A percentile compares a stretch with the other conserved stretches of the same genome.
Evolutionary conservation across 805 yeast genomes (phyloP).

Genomic region (Yarrowia phangngaensis): DNA sequence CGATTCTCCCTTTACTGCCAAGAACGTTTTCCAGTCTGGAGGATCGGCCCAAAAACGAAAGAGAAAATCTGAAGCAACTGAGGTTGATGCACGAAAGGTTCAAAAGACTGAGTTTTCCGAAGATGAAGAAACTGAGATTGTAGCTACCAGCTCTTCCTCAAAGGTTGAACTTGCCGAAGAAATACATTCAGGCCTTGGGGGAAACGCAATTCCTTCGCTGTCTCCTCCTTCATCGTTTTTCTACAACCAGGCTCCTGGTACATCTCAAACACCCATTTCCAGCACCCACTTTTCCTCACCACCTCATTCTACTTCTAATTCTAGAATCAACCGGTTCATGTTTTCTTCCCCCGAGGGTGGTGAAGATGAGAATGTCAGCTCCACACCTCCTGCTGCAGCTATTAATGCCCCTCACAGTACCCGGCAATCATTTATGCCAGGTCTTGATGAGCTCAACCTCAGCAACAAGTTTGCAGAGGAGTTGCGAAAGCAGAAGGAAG

Average conservation of each 20-base stretch:
- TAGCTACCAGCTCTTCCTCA: no score
- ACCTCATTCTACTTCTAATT: conserved; percentile 21
- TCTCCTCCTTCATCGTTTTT: conserved; percentile 22
- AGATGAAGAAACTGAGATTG: no score
- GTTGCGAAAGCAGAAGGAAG: conserved; percentile 17
- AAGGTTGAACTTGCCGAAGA: conserved; percentile 11
- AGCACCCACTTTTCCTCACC: conserved; percentile 8
- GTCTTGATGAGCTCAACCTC: conserved; percentile 27
- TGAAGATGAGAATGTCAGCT: conserved; percentile 11
- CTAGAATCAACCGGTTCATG: conserved; percentile 26
- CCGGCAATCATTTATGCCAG: conserved; percentile 34
- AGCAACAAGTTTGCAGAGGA: conserved; percentile 14
- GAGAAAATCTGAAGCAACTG: conserved; percentile 20
- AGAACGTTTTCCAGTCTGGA: conserved; percentile 30
- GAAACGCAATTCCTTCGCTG: conserved; percentile 6
- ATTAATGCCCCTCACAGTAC: conserved; percentile 7
- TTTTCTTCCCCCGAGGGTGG: conserved; percentile 16
- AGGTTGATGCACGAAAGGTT: conserved; percentile 2
- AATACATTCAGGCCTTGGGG: conserved; percentile 2
- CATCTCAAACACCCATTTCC: conserved; percentile 15
- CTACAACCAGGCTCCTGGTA: not conserved
- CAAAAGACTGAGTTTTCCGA: conserved; percentile 13
- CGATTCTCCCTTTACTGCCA: conserved; percentile 27
- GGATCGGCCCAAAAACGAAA: conserved; percentile 26
- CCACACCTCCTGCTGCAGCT: conserved; percentile 7